A percentile compares a stretch with the other conserved stretches of the same genome.
Evolutionary conservation across 2,329 filamentous ascomycete genomes (phyloP).

Genomic region (Alternaria ventricosa): DNA sequence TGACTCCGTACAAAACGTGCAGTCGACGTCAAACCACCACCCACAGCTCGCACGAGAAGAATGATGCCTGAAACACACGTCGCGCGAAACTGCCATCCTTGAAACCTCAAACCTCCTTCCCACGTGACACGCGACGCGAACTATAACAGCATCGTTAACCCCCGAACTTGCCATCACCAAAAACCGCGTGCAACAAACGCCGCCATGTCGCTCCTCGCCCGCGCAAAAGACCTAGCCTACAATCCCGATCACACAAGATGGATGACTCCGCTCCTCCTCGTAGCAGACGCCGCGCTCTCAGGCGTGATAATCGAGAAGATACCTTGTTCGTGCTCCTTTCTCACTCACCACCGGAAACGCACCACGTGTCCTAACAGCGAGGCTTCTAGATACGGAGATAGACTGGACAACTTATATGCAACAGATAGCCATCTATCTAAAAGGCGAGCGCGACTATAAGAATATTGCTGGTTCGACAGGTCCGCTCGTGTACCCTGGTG

Average conservation of each 20-base stretch:
- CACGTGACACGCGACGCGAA: constrained; percentile 30
- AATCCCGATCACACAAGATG: constrained; percentile 65
- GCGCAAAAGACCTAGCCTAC: constrained; percentile 51
- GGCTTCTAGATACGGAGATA: constrained; percentile 83
- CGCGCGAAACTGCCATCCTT: constrained; percentile 29
- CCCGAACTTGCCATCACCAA: not conserved
- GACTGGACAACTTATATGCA: constrained; percentile 98
- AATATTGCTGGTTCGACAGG: constrained; percentile 87
- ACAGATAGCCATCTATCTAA: constrained; percentile 78
- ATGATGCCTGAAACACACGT: constrained; percentile 34
- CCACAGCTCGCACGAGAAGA: constrained; percentile 1
- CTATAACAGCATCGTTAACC: constrained; percentile 30
- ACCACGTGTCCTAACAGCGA: constrained; percentile 29
- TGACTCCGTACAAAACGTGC: not conserved
- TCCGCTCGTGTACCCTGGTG: constrained; percentile 92
- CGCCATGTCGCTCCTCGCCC: constrained; percentile 48
- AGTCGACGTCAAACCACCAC: constrained; percentile 13
- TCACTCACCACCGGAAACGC: not conserved
- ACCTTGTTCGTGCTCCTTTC: constrained; percentile 69
- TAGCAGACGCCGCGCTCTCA: constrained; percentile 75
- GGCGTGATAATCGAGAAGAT: constrained; percentile 78
- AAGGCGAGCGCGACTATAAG: constrained; percentile 87
- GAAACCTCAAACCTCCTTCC: constrained; percentile 26
- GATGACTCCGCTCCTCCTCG: constrained; percentile 71
- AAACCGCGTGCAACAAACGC: not conserved